A percentile compares a stretch with the other conserved stretches of the same genome.
These are phyloP conservation scores for Candida parachauliodes DNA, from an alignment of 805 yeast species.

Conservation along the genomic window DNA sequence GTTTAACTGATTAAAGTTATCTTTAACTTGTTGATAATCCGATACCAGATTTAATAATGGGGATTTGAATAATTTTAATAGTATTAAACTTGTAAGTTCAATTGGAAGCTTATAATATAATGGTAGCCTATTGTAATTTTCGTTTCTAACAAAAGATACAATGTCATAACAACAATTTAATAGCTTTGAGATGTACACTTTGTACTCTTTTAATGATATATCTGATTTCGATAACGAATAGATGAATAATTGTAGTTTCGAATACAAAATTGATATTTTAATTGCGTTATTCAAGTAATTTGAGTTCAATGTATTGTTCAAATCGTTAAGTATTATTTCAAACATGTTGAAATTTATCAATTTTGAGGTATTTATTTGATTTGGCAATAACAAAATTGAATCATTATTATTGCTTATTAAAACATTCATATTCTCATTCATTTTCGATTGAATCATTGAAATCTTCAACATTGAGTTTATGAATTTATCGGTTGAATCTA, in stretches of 20 bases:
- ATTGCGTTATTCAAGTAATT: conserved; percentile 22
- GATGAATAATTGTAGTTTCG: conserved; percentile 35
- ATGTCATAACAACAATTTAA: conserved; percentile 25
- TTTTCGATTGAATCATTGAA: conserved; percentile 36
- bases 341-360: conserved; percentile 40
- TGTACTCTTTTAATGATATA: conserved; percentile 26
- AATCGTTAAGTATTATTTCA: conserved; percentile 35
- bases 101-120: conserved; percentile 38
- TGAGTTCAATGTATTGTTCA: conserved; percentile 14
- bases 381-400: conserved; percentile 10
- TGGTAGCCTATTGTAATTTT: conserved; percentile 25
- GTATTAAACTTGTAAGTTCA: conserved; percentile 28
- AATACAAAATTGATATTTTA: conserved; percentile 30
- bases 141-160: conserved; percentile 18
- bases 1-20: conserved; percentile 20
- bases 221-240: conserved; percentile 29
- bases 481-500: conserved; percentile 15
- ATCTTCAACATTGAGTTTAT: conserved; percentile 25
- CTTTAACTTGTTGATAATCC: conserved; percentile 24
- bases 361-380: conserved; percentile 21
- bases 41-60: conserved; percentile 23
- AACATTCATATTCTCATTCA: conserved; percentile 37
- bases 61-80: conserved; percentile 30
- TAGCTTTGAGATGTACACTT: conserved; percentile 23
- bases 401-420: conserved; percentile 19